Evolutionary conservation across 2,329 filamentous ascomycete genomes (phyloP), one percentile per base, ranked within the genome.

Genomic region (Penicillium sp.): DNA sequence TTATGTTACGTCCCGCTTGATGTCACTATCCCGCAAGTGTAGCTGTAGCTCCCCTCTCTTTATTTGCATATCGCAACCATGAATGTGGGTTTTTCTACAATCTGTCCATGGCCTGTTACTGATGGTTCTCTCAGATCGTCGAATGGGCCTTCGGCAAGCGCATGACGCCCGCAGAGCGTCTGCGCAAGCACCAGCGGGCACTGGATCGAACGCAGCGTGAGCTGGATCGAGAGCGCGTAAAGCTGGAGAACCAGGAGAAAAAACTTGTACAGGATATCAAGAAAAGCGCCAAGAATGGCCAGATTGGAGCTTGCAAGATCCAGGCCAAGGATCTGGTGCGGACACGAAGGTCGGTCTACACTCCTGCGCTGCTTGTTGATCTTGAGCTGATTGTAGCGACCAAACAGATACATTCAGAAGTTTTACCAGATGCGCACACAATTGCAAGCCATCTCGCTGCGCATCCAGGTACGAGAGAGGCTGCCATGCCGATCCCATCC

Each of bases 121-220:
- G 44, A 47, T 20, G 10, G 12, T 18, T 53, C 56, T 52, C 58
- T n/a, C 63, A 96, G 89, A 89, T 97, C 68, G 82, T 98, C 55
- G 93, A 98, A 82, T 98, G 93, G 91, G 92, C 92, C 33, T 98
- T 98, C 68, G 93, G 93, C 60, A 97, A 96, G 82, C 93, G 93
- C 73, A 95, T 97, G 82, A 98, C 93, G 78, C 92, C 93, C 3
- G 89, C 90, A 52, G 75, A 78, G 67, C 73, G 75, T 59, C 68
- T 78, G 55, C 74, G 75, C 61, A 78, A 78, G 79, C 95, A 98
- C 73, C 93, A 97, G 75, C 84, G 93, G 63, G 90, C 93, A 60
- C 84, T 98, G 57, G 93, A 98, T 74, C 95, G 96, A 78, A 95
- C 93, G 9, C 93, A 97, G 66, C 85, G 93, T 61, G 93, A 98